Percentiles rank a stretch among this genome's conserved stretches.
Evolutionary conservation across 1,139 yeast genomes (phyloP).

Genomic region (Yamadazyma mexicana): DNA sequence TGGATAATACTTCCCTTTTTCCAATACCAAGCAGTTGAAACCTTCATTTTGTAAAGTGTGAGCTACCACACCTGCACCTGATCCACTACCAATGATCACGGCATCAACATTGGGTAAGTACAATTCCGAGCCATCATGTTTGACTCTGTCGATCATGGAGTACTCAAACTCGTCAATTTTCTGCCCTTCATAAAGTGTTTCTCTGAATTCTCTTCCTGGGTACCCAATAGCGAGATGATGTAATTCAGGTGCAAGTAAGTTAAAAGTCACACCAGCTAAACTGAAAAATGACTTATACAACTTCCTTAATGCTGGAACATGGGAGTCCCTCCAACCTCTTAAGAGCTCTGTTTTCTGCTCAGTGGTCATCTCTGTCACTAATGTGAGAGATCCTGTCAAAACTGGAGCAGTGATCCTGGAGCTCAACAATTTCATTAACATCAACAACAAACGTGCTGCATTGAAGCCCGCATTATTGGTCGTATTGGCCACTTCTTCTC

Average conservation of each 20-base stretch:
- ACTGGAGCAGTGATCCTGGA: conserved; percentile 37
- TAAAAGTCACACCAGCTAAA: conserved; percentile 26
- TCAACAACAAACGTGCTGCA: conserved; percentile 23
- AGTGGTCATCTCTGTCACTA: conserved; percentile 37
- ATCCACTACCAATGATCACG: conserved; percentile 56
- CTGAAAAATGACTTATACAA: conserved; percentile 28
- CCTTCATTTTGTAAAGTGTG: conserved; percentile 50
- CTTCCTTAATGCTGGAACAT: conserved; percentile 28
- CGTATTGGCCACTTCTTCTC: conserved; percentile 18
- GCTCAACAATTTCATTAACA: conserved; percentile 28
- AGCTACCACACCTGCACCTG: conserved; percentile 61
- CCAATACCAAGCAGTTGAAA: conserved; percentile 47
- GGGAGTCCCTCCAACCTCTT: conserved; percentile 40
- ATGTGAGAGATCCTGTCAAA: conserved; percentile 35
- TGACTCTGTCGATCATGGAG: conserved; percentile 34
- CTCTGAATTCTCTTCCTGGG: conserved; percentile 34
- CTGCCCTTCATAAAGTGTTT: conserved; percentile 28
- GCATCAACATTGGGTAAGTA: conserved; percentile 43
- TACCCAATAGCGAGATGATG: conserved; percentile 37
- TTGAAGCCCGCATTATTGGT: conserved; percentile 19
- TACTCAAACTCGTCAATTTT: conserved; percentile 28
- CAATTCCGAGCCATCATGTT: conserved; percentile 29
- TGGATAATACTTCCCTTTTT: conserved; percentile 51
- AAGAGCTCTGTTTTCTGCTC: conserved; percentile 31
- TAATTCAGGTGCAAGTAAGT: conserved; percentile 29